A percentile compares a stretch with the other conserved stretches of the same genome.
These are phyloP conservation scores for Bathelium albidoporum DNA, from an alignment of 495 filamentous ascomycete species.

Conservation along the genomic window DNA sequence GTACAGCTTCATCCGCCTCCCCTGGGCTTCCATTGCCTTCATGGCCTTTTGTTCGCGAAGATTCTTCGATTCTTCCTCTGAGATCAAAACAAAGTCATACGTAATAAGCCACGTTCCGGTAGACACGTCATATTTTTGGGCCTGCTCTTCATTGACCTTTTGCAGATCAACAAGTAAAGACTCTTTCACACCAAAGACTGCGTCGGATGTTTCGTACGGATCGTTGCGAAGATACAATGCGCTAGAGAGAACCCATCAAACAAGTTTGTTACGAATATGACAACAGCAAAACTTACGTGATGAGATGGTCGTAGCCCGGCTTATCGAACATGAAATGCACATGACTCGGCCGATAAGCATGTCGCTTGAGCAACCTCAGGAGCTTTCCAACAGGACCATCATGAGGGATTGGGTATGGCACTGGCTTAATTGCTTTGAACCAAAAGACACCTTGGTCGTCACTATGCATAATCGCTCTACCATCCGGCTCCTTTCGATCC, in stretches of 20 bases:
- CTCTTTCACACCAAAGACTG: conserved; percentile 88
- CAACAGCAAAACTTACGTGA: conserved; percentile 53
- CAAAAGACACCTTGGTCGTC: conserved; percentile 67
- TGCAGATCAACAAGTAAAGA: conserved; percentile 65
- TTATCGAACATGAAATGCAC: conserved; percentile 96
- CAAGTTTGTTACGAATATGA: neutral
- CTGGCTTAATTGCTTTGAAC: conserved; percentile 80
- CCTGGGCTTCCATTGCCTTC: conserved; percentile 60
- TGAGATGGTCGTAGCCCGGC: conserved; percentile 69
- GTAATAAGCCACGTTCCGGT: conserved; percentile 46
- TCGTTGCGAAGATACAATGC: conserved; percentile 76
- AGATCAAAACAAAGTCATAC: conserved; percentile 68
- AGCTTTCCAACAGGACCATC: conserved; percentile 83
- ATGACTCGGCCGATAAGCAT: conserved; percentile 76
- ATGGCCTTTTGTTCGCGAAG: conserved; percentile 61
- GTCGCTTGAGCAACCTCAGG: conserved; percentile 57
- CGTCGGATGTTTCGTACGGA: conserved; percentile 82
- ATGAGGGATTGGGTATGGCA: conserved; percentile 80
- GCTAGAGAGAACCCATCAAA: conserved; percentile 27
- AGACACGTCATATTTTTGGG: conserved; percentile 46
- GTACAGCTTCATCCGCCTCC: conserved; percentile 64
- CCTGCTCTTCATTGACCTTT: conserved; percentile 49
- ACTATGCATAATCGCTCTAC: conserved; percentile 66
- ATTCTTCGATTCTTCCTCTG: conserved; percentile 57
- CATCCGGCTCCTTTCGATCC: conserved; percentile 60